A percentile compares a stretch with the other conserved stretches of the same genome.
phyloP scores from a whole-genome alignment of 1,284 basidiomycete species.

The Cystobasidium pallidum region DNA sequence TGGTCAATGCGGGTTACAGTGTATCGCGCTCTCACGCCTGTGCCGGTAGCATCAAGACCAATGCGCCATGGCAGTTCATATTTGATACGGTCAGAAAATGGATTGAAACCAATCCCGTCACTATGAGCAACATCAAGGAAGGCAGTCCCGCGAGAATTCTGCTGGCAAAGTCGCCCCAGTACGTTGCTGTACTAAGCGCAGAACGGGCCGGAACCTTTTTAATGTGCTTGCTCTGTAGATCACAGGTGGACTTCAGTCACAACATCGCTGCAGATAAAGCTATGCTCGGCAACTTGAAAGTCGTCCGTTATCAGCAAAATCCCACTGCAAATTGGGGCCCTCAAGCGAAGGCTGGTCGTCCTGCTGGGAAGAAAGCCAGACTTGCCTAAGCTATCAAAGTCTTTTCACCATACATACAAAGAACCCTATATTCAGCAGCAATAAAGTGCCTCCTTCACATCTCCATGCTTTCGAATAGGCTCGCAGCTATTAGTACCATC shows the following conservation, averaged over 20 bases:
- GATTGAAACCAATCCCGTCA: conserved; percentile 74
- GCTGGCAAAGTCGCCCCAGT: conserved; percentile 49
- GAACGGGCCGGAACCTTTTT: too few relatives aligned
- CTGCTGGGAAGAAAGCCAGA: background rate
- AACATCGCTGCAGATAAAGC: conserved; percentile 68
- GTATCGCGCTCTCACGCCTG: conserved; percentile 88
- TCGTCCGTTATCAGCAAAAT: conserved; percentile 89
- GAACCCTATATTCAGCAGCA: too few relatives aligned
- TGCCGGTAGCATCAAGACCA: conserved; percentile 88
- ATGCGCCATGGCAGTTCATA: conserved; percentile 71
- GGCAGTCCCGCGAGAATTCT: conserved; percentile 49
- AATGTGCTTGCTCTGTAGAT: conserved; percentile 61
- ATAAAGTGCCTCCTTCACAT: too few relatives aligned
- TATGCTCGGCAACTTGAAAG: conserved; percentile 66
- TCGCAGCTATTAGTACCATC: too few relatives aligned
- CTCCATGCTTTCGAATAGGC: too few relatives aligned
- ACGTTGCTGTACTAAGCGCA: conserved; percentile 27
- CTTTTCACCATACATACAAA: too few relatives aligned
- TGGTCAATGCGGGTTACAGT: conserved; percentile 80
- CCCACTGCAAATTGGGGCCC: conserved; percentile 93
- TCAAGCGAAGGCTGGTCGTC: conserved; percentile 51
- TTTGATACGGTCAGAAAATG: conserved; percentile 83
- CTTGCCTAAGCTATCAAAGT: too few relatives aligned
- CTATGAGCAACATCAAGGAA: conserved; percentile 64
- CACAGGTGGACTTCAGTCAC: conserved; percentile 70